Conservation (phyloP, 164 flowering plant species). For the Aristolochia contorta region DNA sequence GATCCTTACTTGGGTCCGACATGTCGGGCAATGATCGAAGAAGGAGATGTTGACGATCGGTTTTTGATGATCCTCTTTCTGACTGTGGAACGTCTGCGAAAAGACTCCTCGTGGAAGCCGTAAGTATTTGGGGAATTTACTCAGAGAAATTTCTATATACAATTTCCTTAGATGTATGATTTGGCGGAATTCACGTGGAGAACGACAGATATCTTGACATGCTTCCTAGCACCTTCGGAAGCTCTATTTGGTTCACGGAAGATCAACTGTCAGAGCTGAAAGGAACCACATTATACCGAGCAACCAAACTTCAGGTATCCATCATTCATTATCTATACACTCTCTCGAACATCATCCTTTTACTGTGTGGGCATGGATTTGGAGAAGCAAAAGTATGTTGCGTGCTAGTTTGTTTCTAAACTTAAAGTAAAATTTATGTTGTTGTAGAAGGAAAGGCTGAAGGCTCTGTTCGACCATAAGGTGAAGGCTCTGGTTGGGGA, state of each 20-base stretch:
- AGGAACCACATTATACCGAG: constrained; percentile 72
- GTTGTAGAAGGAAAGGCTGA: constrained; percentile 70
- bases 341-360: too few species aligned
- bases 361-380: too few species aligned
- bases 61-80: constrained; percentile 74
- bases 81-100: constrained; percentile 72
- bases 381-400: too few species aligned
- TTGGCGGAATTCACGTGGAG: not conserved
- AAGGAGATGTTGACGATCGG: constrained; percentile 93
- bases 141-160: not conserved
- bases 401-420: not conserved
- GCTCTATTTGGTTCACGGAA: constrained; percentile 87
- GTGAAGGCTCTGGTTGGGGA: constrained; percentile 65
- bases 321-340: not conserved
- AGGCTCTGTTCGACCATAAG: constrained; percentile 50
- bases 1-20: constrained; percentile 73
- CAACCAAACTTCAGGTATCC: constrained; percentile 73
- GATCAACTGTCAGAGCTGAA: constrained; percentile 73
- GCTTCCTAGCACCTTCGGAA: constrained; percentile 85
- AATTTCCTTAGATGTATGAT: not conserved
- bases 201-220: constrained; percentile 71
- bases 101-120: constrained; percentile 95
- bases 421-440: constrained; percentile 6
- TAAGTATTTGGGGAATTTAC: constrained; percentile 24
- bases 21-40: constrained; percentile 81